These are phyloP conservation scores for Nicotiana paniculata DNA, from an alignment of 257 asterid species.

Conservation along the genomic window DNA sequence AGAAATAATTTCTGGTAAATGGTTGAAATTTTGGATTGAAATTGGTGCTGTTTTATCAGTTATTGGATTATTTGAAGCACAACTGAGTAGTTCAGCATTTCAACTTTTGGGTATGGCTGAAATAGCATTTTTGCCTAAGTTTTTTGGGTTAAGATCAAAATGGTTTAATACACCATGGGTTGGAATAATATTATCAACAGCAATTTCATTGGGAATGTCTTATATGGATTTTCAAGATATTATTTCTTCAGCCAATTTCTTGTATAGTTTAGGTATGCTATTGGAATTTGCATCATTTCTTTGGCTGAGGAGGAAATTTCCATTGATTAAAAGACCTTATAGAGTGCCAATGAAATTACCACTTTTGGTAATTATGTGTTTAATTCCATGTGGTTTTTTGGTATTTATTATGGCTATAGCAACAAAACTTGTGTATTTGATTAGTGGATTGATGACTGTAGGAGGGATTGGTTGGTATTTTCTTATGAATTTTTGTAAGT, in stretches of 20 bases:
- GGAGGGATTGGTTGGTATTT: constrained; percentile 52
- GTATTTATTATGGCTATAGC: constrained; percentile 55
- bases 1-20: constrained; percentile 38
- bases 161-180: constrained; percentile 20
- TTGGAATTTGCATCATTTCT: constrained; percentile 61
- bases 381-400: constrained; percentile 51
- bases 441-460: constrained; percentile 41
- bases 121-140: constrained; percentile 32
- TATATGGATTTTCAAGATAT: constrained; percentile 46
- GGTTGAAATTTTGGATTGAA: constrained; percentile 71
- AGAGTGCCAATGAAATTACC: constrained; percentile 45
- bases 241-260: constrained; percentile 49
- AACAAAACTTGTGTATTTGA: constrained; percentile 36
- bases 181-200: constrained; percentile 46
- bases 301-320: constrained; percentile 50
- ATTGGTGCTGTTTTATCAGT: constrained; percentile 52
- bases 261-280: constrained; percentile 67
- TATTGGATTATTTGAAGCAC: constrained; percentile 63
- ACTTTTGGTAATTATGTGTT: constrained; percentile 39
- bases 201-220: constrained; percentile 43
- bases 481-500: constrained; percentile 49
- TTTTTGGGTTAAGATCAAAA: constrained; percentile 33
- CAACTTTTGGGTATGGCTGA: constrained; percentile 62
- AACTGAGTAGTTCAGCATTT: constrained; percentile 48
- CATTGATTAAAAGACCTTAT: constrained; percentile 48